Conservation (phyloP, 2,329 filamentous ascomycete species). For the Clathrospora elynae region DNA sequence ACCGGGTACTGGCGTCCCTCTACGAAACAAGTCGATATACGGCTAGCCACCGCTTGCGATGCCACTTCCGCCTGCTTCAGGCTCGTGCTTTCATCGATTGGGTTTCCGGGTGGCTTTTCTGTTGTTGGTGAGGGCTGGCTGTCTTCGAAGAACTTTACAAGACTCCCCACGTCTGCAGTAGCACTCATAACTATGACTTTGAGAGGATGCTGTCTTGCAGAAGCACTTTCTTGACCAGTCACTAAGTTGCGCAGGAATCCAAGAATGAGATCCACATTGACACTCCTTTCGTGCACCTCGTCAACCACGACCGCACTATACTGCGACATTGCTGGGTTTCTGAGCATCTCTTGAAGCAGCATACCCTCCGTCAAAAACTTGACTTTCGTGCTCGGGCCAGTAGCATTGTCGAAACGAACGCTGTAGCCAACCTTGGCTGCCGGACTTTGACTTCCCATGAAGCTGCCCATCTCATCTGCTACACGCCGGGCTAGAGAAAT, state of each 20-base stretch:
- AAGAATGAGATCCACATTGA: conserved; percentile 89
- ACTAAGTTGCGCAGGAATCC: conserved; percentile 86
- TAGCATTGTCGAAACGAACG: conserved; percentile 88
- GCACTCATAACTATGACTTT: conserved; percentile 98
- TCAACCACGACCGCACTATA: conserved; percentile 94
- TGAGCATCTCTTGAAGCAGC: conserved; percentile 88
- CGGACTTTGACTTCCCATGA: conserved; percentile 63
- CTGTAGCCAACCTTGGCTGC: conserved; percentile 82
- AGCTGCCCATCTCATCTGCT: conserved; percentile 76
- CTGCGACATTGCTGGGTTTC: conserved; percentile 78
- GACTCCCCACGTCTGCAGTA: conserved; percentile 82
- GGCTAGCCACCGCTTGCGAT: too few relatives aligned
- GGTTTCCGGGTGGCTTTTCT: conserved; percentile 19
- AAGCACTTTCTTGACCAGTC: conserved; percentile 67
- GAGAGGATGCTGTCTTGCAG: conserved; percentile 63
- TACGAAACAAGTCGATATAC: conserved; percentile 67
- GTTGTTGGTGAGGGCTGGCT: conserved; percentile 6
- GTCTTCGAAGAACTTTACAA: conserved; percentile 74
- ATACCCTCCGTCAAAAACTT: conserved; percentile 98
- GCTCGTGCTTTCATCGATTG: neutral
- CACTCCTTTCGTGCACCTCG: conserved; percentile 93
- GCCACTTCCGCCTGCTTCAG: too few relatives aligned
- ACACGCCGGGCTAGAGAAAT: conserved; percentile 89
- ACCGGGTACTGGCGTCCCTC: conserved; percentile 89
- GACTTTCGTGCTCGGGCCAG: conserved; percentile 80